Conservation (phyloP, 2,329 filamentous ascomycete species). For the Neoarthrinium moseri region DNA sequence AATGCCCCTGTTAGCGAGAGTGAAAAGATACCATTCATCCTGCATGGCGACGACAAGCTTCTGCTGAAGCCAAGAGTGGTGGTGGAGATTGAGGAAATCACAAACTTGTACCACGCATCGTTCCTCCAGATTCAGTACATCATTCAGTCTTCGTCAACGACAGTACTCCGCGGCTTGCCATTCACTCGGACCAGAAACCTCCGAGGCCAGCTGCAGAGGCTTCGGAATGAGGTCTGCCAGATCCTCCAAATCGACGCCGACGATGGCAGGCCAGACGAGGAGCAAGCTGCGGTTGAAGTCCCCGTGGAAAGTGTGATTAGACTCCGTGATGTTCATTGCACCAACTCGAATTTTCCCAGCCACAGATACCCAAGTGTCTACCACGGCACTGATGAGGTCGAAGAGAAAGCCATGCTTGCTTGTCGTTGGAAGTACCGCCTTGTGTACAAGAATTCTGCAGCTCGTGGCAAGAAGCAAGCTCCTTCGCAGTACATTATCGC, state of each 20-base stretch:
- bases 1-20: background rate
- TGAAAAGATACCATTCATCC: background rate
- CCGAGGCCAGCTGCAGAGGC: slow-evolving; percentile 23
- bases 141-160: slow-evolving; percentile 12
- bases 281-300: slow-evolving; percentile 27
- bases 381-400: slow-evolving; percentile 19
- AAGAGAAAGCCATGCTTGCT: slow-evolving; percentile 28
- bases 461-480: slow-evolving; percentile 20
- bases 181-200: slow-evolving; percentile 25
- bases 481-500: slow-evolving; percentile 19
- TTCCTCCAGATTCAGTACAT: slow-evolving; percentile 24
- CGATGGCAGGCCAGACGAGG: slow-evolving; percentile 19
- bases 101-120: background rate
- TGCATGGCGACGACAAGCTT: background rate
- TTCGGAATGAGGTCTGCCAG: slow-evolving; percentile 27
- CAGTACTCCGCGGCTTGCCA: slow-evolving; percentile 26
- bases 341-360: slow-evolving; percentile 30
- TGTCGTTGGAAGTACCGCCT: slow-evolving; percentile 35
- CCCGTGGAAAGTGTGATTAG: slow-evolving; percentile 17
- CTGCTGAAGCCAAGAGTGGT: background rate
- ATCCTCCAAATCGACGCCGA: slow-evolving; percentile 24
- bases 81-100: background rate
- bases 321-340: slow-evolving; percentile 26
- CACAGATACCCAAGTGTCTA: slow-evolving; percentile 16
- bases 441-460: slow-evolving; percentile 22